Evolutionary conservation across 1,139 yeast species (phyloP).

Genomic region (Yamadazyma epiphylla): DNA sequence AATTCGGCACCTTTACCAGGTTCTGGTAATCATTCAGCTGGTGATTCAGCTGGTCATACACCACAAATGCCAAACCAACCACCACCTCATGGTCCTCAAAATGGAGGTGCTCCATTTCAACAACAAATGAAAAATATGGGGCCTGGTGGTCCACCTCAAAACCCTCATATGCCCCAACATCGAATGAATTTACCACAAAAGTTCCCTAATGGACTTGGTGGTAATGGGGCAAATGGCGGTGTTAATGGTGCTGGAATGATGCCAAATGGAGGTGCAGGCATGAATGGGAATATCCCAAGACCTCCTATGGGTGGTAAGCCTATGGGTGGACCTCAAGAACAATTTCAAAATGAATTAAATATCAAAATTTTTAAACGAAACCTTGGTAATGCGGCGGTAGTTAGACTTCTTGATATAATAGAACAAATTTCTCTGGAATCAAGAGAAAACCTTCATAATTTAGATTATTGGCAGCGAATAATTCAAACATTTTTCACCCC

Average conservation of each 20-base stretch:
- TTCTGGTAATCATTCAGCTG: slow-evolving; percentile 16
- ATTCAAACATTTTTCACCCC: slow-evolving; percentile 34
- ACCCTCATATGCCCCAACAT: slow-evolving; percentile 1
- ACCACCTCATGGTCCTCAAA: slow-evolving; percentile 14
- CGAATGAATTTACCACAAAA: slow-evolving; percentile 2
- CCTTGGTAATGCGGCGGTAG: slow-evolving; percentile 43
- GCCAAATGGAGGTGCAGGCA: neutral
- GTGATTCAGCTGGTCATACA: slow-evolving; percentile 23
- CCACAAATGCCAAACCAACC: slow-evolving; percentile 26
- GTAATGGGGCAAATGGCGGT: too few relatives aligned
- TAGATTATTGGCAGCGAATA: slow-evolving; percentile 40
- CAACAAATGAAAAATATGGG: slow-evolving; percentile 1
- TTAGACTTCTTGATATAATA: slow-evolving; percentile 35
- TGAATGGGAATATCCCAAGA: neutral
- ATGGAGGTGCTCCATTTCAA: slow-evolving; percentile 1
- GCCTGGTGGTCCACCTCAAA: neutral
- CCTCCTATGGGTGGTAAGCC: slow-evolving; percentile 2
- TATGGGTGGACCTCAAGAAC: slow-evolving; percentile 14
- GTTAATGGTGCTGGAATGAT: slow-evolving; percentile 1
- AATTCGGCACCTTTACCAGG: slow-evolving; percentile 24
- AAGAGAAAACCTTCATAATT: slow-evolving; percentile 21
- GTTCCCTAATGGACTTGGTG: too few relatives aligned
- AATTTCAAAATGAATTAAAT: slow-evolving; percentile 31
- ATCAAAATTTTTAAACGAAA: slow-evolving; percentile 37
- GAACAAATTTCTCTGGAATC: slow-evolving; percentile 36